Percentiles rank a stretch among this genome's conserved stretches.
Evolutionary conservation across 768 basidiomycete genomes (phyloP).

Genomic region (Suillus paluster): DNA sequence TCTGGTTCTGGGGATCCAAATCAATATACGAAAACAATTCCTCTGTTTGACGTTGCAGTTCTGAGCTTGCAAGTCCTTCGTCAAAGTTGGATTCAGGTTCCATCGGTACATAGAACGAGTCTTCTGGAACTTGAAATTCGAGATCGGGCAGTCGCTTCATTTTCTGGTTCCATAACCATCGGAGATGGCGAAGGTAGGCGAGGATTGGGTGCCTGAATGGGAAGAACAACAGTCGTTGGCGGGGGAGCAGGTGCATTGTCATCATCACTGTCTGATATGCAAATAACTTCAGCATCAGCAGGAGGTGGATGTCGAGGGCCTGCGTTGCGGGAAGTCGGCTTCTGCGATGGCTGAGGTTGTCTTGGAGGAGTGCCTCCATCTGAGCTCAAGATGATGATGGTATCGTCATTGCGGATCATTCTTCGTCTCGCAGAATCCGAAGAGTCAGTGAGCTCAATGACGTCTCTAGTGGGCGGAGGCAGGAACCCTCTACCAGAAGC

Average conservation of each 20-base stretch:
- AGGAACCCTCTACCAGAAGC: slow-evolving; percentile 10
- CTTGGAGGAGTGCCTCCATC: slow-evolving; percentile 21
- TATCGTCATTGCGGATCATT: slow-evolving; percentile 10
- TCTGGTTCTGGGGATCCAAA: not conserved
- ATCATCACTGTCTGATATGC: slow-evolving; percentile 32
- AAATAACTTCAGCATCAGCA: slow-evolving; percentile 29
- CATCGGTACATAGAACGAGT: not conserved
- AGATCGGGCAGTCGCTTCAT: not conserved
- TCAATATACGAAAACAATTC: not conserved
- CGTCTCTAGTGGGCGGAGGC: slow-evolving; percentile 9
- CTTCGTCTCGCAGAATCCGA: slow-evolving; percentile 11
- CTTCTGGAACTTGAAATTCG: not conserved
- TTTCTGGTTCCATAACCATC: not conserved
- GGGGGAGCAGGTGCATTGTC: slow-evolving; percentile 1
- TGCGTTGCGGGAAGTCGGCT: not conserved
- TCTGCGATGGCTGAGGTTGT: slow-evolving; percentile 8
- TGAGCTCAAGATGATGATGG: slow-evolving; percentile 30
- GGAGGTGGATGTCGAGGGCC: slow-evolving; percentile 12
- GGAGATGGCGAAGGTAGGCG: not conserved
- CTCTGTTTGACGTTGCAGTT: slow-evolving; percentile 4
- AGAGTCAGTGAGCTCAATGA: slow-evolving; percentile 31
- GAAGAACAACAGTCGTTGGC: not conserved
- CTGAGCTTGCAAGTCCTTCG: not conserved
- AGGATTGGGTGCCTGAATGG: not conserved
- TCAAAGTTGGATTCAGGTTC: not conserved